Evolutionary conservation across 2,329 filamentous ascomycete genomes (phyloP).

Genomic region (Microthyrium microscopicum): DNA sequence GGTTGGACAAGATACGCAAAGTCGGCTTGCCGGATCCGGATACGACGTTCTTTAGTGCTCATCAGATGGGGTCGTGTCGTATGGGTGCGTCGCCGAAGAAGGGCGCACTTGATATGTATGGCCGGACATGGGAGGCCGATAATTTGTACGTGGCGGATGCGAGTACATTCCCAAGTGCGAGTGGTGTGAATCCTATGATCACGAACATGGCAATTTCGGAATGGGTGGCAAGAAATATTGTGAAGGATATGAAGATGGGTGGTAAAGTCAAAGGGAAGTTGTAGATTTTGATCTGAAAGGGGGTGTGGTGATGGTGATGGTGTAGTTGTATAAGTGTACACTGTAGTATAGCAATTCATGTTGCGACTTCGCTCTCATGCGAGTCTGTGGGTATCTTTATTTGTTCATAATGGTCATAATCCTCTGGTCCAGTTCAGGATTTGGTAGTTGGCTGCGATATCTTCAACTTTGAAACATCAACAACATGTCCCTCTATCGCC

Average conservation of each 20-base stretch:
- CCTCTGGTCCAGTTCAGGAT: too few relatives aligned
- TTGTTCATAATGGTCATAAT: too few relatives aligned
- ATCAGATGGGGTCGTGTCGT: constrained; percentile 65
- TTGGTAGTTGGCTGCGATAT: too few relatives aligned
- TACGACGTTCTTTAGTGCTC: constrained; percentile 48
- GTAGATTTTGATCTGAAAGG: constrained; percentile 1
- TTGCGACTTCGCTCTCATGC: too few relatives aligned
- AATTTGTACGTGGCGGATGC: constrained; percentile 56
- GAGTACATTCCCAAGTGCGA: constrained; percentile 59
- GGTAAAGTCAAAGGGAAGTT: background rate
- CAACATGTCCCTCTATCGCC: background rate
- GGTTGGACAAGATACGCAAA: constrained; percentile 38
- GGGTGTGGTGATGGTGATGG: too few relatives aligned
- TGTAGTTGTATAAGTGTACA: too few relatives aligned
- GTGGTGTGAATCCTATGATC: constrained; percentile 70
- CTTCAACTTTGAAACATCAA: too few relatives aligned
- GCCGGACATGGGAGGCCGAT: constrained; percentile 42
- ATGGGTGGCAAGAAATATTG: constrained; percentile 34
- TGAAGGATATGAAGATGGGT: constrained; percentile 2
- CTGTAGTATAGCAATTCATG: too few relatives aligned
- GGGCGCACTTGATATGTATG: constrained; percentile 27
- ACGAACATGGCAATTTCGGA: constrained; percentile 57
- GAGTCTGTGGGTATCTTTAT: too few relatives aligned
- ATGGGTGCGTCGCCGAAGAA: constrained; percentile 40
- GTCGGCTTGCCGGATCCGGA: constrained; percentile 32